phyloP scores from a whole-genome alignment of 345 rosid genomes.

The Mercurialis annua region DNA sequence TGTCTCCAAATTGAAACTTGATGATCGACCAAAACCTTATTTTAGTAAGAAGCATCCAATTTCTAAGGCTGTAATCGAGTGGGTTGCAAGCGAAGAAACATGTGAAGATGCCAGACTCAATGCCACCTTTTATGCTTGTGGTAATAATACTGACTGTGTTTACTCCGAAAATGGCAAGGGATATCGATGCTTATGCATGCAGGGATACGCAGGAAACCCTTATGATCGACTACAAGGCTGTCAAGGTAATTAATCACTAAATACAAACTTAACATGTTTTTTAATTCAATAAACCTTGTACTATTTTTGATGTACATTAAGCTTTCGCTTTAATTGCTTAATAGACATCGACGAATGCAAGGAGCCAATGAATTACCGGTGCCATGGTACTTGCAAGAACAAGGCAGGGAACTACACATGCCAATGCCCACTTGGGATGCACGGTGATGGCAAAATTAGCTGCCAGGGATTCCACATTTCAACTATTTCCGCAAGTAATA shows the following conservation, averaged over 20 bases:
- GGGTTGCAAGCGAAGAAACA: slow-evolving; percentile 7
- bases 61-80: slow-evolving; percentile 10
- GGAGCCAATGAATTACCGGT: neutral
- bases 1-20: neutral
- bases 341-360: slow-evolving; percentile 17
- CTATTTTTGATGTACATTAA: no score
- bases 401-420: neutral
- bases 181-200: slow-evolving; percentile 11
- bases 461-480: slow-evolving; percentile 10
- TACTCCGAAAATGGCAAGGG: slow-evolving; percentile 4
- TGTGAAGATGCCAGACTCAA: neutral
- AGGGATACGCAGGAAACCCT: slow-evolving; percentile 22
- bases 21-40: neutral
- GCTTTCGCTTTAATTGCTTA: no score
- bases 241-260: no score
- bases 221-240: slow-evolving; percentile 12
- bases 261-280: neutral
- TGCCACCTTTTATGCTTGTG: slow-evolving; percentile 7
- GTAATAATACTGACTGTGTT: neutral
- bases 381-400: slow-evolving; percentile 9
- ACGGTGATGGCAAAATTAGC: slow-evolving; percentile 6
- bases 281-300: no score
- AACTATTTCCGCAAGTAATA: neutral
- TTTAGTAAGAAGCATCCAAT: rapidly evolving
- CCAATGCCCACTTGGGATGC: slow-evolving; percentile 15